Conservation (phyloP, 2,329 filamentous ascomycete species). For the Verticillium klebahnii region DNA sequence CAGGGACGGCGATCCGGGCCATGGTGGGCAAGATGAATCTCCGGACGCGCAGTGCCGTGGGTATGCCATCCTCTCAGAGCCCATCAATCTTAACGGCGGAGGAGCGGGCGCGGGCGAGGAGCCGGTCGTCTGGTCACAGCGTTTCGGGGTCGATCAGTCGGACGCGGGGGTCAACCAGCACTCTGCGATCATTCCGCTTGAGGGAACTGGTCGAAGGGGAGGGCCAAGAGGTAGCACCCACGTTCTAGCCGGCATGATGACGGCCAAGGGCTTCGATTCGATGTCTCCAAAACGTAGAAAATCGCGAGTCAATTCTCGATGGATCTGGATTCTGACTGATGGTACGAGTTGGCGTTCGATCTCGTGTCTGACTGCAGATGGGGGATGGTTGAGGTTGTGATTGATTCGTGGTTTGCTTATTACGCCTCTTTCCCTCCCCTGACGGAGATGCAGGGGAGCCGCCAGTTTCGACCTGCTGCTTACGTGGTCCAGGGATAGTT, state of each 20-base stretch:
- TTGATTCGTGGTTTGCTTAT: too few species aligned
- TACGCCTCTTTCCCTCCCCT: not conserved
- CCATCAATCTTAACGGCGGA: not conserved
- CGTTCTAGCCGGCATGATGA: not conserved
- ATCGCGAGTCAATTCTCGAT: not conserved
- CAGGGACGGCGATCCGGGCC: conserved; percentile 20
- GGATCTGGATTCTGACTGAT: not conserved
- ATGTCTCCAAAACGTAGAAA: not conserved
- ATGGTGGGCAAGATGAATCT: conserved; percentile 28
- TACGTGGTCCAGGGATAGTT: not conserved
- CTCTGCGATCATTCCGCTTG: conserved; percentile 17
- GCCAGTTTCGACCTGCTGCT: not conserved
- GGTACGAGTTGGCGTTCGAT: not conserved
- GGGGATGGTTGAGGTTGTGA: not conserved
- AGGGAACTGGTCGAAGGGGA: conserved; percentile 10
- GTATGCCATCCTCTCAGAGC: conserved; percentile 13
- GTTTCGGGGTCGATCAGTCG: conserved; percentile 3
- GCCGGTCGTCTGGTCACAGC: conserved; percentile 3
- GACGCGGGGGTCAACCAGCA: conserved; percentile 12
- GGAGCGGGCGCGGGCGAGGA: not conserved
- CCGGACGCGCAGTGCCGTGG: conserved; percentile 17
- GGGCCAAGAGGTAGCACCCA: not conserved
- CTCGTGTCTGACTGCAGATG: not conserved
- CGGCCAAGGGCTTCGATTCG: not conserved
- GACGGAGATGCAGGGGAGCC: too few species aligned